Base-by-base conservation (phyloP, 768 basidiomycete species). In the Amanita inopinata region DNA sequence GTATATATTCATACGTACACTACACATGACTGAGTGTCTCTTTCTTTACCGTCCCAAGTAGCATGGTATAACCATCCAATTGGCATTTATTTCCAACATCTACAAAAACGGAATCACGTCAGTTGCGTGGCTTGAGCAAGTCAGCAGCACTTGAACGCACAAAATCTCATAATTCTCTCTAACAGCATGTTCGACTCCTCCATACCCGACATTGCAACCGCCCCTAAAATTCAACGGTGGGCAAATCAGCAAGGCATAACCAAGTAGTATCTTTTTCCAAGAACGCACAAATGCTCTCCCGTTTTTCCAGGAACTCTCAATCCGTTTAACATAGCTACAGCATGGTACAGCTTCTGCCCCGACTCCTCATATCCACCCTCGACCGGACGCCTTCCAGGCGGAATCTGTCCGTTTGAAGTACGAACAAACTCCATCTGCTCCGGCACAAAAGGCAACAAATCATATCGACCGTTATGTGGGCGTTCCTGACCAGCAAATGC, bases 291-390 rank as follows among this genome's bases (percentile, higher is more conserved):
- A 60, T 88, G 85, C 46, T 71, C 65, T 1, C 74, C 79, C 0
- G 78, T 73, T 62, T 88, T 88, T 27, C 84, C 85, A 3, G 83
- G 84, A n/a, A 87, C 76, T 27, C 52, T 62, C 9, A 76, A 54
- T 0, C 72, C 74, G 24, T 70, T 56, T 35, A 84, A 60, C 1
- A 46, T 46, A 2, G 67, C 79, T 19, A 78, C 53, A 0, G 75
- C 85, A 54, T 89, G 86, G 49, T 81, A 88, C 33, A 88, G 61
- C 56, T 73, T 76, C 5, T 54, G 58, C 1, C 83, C 84, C 46
- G 64, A 58, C 24, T 83, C 78, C 59, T 89, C 86, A 48, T 84
- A 83, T 1, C 82, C 84, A 1, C 83, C 87, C 51, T 82, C 76
- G 12, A 88, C 66, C 0, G 80, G 79, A 10, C 63, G 58, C 24